phyloP scores from a whole-genome alignment of 352 stramenopile genomes.

The Peronospora belbahrii region DNA sequence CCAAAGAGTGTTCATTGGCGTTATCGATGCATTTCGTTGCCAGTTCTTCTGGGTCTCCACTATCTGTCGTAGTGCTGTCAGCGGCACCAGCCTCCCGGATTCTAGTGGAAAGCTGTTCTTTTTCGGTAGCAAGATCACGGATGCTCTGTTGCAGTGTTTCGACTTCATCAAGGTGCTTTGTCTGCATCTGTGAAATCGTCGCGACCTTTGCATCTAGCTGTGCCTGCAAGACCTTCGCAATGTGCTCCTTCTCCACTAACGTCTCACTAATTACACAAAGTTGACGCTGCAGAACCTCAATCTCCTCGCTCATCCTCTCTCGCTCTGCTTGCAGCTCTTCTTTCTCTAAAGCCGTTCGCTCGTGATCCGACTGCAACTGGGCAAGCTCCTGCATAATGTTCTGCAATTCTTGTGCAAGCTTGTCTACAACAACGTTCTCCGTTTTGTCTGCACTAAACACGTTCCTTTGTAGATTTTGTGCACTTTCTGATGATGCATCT shows the following conservation, averaged over 20 bases:
- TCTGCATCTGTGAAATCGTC: slow-evolving; percentile 36
- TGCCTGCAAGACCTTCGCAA: slow-evolving; percentile 36
- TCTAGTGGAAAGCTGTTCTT: slow-evolving; percentile 18
- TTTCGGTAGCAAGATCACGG: slow-evolving; percentile 21
- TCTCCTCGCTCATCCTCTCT: slow-evolving; percentile 29
- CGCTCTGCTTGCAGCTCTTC: slow-evolving; percentile 27
- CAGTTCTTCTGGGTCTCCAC: not conserved
- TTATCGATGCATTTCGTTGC: slow-evolving; percentile 5
- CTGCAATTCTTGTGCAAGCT: slow-evolving; percentile 28
- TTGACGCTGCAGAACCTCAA: slow-evolving; percentile 21
- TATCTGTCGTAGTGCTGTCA: slow-evolving; percentile 12
- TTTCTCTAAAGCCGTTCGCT: slow-evolving; percentile 28
- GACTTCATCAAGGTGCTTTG: slow-evolving; percentile 23
- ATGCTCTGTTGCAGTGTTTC: slow-evolving; percentile 28
- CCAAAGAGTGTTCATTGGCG: slow-evolving; percentile 1
- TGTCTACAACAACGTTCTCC: slow-evolving; percentile 10
- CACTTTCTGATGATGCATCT: not conserved
- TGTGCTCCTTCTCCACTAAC: slow-evolving; percentile 31
- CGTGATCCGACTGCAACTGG: slow-evolving; percentile 24
- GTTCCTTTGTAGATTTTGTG: not conserved
- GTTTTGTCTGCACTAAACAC: slow-evolving; percentile 1
- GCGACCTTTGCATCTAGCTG: slow-evolving; percentile 39
- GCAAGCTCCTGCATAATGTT: slow-evolving; percentile 33
- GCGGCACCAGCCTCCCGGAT: slow-evolving; percentile 16
- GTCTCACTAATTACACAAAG: slow-evolving; percentile 31